Base-by-base conservation (phyloP, 2,329 filamentous ascomycete species). In the Fusarium anthophilum region DNA sequence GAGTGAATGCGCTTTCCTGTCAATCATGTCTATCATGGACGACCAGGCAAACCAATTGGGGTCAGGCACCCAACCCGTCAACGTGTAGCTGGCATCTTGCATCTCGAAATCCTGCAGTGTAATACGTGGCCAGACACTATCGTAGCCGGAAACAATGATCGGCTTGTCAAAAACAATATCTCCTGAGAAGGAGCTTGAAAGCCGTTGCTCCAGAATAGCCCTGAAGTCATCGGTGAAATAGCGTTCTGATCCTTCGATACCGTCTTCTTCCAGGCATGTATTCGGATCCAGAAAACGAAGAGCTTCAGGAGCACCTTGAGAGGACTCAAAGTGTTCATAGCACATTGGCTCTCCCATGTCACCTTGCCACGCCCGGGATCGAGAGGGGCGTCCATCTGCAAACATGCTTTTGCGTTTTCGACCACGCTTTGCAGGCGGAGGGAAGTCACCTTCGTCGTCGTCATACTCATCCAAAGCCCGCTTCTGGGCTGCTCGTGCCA, bases 21-120 rank as follows among this genome's bases (percentile, higher is more conserved):
- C 78, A 26, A 83, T 75, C 57, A 78, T 70, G 39, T 79, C 72
- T 9, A 70, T 62, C 51, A 82, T 79, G 18, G 66, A 65, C 24
- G 77, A 78, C 81, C 81, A 82, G 41, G 68, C 72, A 51, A 85
- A 82, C 79, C 81, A 83, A 53, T 77, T 76, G 6, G 73, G 73
- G 58, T 80, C 77, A n/a, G 86, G 85, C 80, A 86, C 82, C 83
- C 82, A 85, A 13, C 86, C 86, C 6, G 80, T 72, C 69, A 87
- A 74, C 0, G 83, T 82, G 69, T 86, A 84, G 69, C 85, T 87
- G 24, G 73, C 69, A 38, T 79, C 79, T 26, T 80, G 69, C 15
- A 75, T 67, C 57, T 84, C 82, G 57, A 87, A 85, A 48, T 83
- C 81, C 17, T 77, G 56, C 11, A 72, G 47, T 5, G 78, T 70